phyloP scores from a whole-genome alignment of 805 yeast species.

The Sungouiella blattae region DNA sequence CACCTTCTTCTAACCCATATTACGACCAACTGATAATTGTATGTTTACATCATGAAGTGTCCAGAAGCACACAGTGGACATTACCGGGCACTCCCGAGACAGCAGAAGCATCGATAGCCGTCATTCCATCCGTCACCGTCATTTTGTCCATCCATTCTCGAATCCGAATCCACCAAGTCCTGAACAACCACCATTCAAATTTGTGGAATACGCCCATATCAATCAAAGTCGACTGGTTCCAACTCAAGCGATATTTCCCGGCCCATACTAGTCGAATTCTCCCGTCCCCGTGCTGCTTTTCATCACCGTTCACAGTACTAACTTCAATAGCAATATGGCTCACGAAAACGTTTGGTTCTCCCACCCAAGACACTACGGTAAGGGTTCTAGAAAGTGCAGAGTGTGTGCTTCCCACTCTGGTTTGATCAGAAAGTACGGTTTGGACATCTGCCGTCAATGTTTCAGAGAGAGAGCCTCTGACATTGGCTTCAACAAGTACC shows the following conservation, averaged over 20 bases:
- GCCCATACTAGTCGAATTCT: not conserved
- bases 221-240: not conserved
- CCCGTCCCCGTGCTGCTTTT: not conserved
- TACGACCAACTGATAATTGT: conserved; percentile 2
- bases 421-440: conserved; percentile 99
- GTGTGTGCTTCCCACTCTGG: conserved; percentile 98
- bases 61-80: too few species aligned
- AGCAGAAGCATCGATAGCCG: too few species aligned
- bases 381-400: conserved; percentile 99
- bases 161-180: too few species aligned
- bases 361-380: conserved; percentile 99
- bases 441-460: conserved; percentile 99
- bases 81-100: too few species aligned
- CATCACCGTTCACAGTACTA: conserved; percentile 21
- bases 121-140: too few species aligned
- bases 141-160: too few species aligned
- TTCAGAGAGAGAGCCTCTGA: conserved; percentile 99
- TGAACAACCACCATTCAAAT: not conserved
- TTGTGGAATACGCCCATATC: not conserved
- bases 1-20: conserved; percentile 3
- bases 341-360: conserved; percentile 99
- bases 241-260: too few species aligned
- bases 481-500: conserved; percentile 98
- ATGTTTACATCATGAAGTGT: too few species aligned
- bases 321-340: conserved; percentile 75